Percentiles rank a stretch among this genome's conserved stretches.
Conservation (phyloP, 2,329 filamentous ascomycete species). For the Colletotrichum sp. region DNA sequence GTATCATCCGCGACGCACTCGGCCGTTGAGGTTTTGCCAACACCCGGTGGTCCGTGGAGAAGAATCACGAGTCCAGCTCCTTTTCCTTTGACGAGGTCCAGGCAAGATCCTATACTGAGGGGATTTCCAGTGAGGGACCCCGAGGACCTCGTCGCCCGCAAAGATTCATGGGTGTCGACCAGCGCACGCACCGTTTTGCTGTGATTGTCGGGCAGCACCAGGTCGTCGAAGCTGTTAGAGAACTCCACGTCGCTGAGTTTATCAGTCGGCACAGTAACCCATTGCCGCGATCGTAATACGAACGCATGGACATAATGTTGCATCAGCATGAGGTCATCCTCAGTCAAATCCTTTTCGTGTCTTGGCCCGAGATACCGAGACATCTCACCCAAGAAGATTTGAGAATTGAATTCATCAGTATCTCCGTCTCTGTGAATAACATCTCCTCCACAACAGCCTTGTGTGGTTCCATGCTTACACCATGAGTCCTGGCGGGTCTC, state of each 20-base stretch:
- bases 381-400: neutral
- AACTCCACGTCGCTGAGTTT: slow-evolving; percentile 7
- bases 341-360: neutral
- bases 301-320: slow-evolving; percentile 11
- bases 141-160: neutral
- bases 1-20: neutral
- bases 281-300: slow-evolving; percentile 13
- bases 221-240: slow-evolving; percentile 18
- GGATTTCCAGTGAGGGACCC: neutral
- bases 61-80: neutral
- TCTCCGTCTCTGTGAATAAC: neutral
- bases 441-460: neutral
- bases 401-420: neutral
- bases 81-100: slow-evolving; percentile 20
- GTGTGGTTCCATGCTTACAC: neutral
- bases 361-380: neutral
- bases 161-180: slow-evolving; percentile 19
- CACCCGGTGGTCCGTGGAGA: neutral
- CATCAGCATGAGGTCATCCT: slow-evolving; percentile 8
- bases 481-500: neutral
- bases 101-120: neutral
- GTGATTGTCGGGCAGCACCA: slow-evolving; percentile 18
- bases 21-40: neutral
- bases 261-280: slow-evolving; percentile 8
- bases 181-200: slow-evolving; percentile 15